Percentiles rank a stretch among this genome's conserved stretches.
Conservation (phyloP, 257 asterid species). For the Solanum pennellii region DNA sequence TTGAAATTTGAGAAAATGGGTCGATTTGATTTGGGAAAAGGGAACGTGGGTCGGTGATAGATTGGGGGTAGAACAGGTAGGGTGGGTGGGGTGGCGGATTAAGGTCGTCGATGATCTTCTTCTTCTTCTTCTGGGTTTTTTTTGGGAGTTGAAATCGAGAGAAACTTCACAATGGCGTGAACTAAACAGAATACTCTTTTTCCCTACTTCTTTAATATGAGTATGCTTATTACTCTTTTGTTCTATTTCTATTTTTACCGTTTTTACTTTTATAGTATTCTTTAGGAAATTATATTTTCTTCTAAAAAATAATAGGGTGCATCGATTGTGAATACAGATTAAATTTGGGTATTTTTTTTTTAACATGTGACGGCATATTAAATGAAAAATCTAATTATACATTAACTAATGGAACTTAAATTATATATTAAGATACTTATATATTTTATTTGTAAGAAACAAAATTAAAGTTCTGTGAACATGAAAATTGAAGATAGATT, state of each 20-base stretch:
- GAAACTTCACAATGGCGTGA: neutral
- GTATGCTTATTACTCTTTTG: neutral
- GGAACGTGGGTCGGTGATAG: neutral
- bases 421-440: too few relatives aligned
- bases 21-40: neutral
- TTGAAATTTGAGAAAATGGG: neutral
- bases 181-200: neutral
- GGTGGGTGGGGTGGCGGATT: neutral
- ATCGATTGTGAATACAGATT: neutral
- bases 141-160: conserved; percentile 10
- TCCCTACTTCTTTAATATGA: neutral
- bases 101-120: neutral
- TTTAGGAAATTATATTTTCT: neutral
- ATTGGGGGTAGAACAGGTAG: neutral
- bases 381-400: neutral
- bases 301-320: neutral
- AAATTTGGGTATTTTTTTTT: too few relatives aligned
- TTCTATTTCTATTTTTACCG: neutral
- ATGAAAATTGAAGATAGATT: neutral
- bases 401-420: neutral
- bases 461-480: too few relatives aligned
- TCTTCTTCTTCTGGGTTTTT: neutral
- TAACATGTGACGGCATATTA: neutral
- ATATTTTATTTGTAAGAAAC: too few relatives aligned
- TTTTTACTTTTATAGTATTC: neutral